These are phyloP conservation scores for Syzygium malaccense DNA, from an alignment of 441 rosid genomes.

Conservation along the genomic window DNA sequence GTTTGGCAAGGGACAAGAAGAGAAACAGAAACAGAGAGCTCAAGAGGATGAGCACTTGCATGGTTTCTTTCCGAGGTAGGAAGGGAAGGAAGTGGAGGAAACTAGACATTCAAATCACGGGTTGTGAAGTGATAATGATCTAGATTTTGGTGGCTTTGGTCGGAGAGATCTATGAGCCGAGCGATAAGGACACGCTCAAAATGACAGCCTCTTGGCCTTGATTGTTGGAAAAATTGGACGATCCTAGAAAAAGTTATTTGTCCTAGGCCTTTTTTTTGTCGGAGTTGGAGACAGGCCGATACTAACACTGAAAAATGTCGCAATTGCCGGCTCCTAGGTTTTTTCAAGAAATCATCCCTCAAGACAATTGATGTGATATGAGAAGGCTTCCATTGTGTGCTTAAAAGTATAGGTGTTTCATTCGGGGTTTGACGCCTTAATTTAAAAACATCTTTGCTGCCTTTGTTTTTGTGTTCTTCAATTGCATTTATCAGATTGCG, in stretches of 20 bases:
- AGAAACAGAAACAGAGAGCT: not conserved
- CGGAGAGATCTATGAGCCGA: not conserved
- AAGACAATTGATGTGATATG: not conserved
- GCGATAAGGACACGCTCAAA: not conserved
- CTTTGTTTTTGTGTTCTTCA: not conserved
- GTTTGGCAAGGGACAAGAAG: slow-evolving; percentile 1
- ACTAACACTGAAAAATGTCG: not conserved
- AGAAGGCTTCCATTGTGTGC: not conserved
- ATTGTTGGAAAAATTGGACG: not conserved
- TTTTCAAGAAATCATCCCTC: not conserved
- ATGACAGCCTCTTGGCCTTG: not conserved
- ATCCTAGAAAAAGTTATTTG: not conserved
- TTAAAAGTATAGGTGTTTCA: not conserved
- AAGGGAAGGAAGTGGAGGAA: not conserved
- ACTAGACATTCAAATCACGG: not conserved
- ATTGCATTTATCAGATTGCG: not conserved
- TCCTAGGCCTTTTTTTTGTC: not conserved
- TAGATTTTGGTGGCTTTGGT: not conserved
- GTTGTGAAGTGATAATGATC: not conserved
- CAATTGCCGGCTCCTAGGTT: not conserved
- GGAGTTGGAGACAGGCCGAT: not conserved
- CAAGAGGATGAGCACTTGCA: not conserved
- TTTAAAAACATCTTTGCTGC: not conserved
- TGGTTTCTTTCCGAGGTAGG: not conserved
- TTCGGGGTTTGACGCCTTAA: not conserved